Percentiles rank a stretch among this genome's conserved stretches.
Conservation (phyloP, 2,329 filamentous ascomycete genomes). For the Trichophyton simii region DNA sequence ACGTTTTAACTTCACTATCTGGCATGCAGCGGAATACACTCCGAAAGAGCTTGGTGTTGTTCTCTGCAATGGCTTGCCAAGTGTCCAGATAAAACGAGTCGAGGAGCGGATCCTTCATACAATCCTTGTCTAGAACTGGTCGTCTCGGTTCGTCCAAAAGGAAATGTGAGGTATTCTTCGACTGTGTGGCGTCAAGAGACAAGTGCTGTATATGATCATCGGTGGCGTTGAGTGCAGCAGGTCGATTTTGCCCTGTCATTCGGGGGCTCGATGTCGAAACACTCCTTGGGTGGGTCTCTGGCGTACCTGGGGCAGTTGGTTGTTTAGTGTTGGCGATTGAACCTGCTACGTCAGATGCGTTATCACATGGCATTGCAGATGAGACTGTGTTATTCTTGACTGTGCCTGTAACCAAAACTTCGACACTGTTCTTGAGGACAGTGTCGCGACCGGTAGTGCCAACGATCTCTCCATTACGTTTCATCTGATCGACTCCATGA, state of each 20-base stretch:
- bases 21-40: slow-evolving; percentile 95
- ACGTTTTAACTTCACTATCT: slow-evolving; percentile 83
- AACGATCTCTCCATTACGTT: slow-evolving; percentile 48
- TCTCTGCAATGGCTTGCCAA: slow-evolving; percentile 76
- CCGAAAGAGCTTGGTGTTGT: slow-evolving; percentile 91
- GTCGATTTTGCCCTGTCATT: slow-evolving; percentile 8
- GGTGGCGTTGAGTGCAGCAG: slow-evolving; percentile 42
- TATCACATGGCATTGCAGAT: neutral
- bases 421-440: slow-evolving; percentile 49
- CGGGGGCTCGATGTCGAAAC: neutral
- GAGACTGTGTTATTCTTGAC: neutral
- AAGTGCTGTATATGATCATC: slow-evolving; percentile 24
- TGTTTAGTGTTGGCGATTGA: neutral
- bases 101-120: slow-evolving; percentile 83
- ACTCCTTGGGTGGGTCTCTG: neutral
- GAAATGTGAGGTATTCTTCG: slow-evolving; percentile 36
- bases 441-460: slow-evolving; percentile 58
- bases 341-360: neutral
- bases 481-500: slow-evolving; percentile 64
- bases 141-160: slow-evolving; percentile 54
- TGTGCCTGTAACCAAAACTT: slow-evolving; percentile 51
- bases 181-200: slow-evolving; percentile 2
- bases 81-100: slow-evolving; percentile 73
- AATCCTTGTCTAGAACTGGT: slow-evolving; percentile 70
- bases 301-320: neutral